phyloP scores from a whole-genome alignment of 306 rosid genomes.

The Fragaria nilgerrensis region DNA sequence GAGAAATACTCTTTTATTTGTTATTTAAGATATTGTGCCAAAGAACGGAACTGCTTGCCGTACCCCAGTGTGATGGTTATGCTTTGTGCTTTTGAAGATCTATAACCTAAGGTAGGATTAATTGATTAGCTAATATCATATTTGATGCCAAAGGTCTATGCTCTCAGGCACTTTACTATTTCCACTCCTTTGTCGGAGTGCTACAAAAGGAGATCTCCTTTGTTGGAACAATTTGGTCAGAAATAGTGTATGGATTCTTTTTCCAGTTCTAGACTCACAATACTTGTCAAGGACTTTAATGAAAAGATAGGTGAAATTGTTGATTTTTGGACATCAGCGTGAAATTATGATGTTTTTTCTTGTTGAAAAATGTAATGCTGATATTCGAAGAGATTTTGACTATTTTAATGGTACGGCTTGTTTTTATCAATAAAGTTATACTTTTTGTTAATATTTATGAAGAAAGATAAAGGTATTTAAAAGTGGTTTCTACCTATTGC shows the following conservation, averaged over 20 bases:
- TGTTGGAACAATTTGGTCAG: background rate
- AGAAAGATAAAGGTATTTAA: background rate
- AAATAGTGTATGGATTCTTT: background rate
- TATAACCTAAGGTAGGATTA: background rate
- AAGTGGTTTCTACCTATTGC: background rate
- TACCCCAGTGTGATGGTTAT: background rate
- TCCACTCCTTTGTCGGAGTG: background rate
- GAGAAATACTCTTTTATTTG: background rate
- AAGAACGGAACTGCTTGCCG: background rate
- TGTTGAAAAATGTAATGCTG: background rate
- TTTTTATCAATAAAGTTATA: no score
- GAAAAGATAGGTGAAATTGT: background rate
- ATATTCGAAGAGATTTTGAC: background rate
- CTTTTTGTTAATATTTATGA: background rate
- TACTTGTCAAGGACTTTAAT: background rate
- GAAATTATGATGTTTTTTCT: background rate
- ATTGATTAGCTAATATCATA: background rate
- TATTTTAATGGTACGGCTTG: background rate
- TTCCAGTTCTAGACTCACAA: background rate
- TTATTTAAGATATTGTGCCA: background rate
- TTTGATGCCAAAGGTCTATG: background rate
- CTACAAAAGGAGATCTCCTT: background rate
- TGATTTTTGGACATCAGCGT: background rate
- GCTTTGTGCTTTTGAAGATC: conserved; percentile 2
- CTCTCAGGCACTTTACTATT: background rate